Evolutionary conservation across 208 protist species (phyloP), one percentile per base, ranked within the genome.

Genomic region (Lotmaria passim): DNA sequence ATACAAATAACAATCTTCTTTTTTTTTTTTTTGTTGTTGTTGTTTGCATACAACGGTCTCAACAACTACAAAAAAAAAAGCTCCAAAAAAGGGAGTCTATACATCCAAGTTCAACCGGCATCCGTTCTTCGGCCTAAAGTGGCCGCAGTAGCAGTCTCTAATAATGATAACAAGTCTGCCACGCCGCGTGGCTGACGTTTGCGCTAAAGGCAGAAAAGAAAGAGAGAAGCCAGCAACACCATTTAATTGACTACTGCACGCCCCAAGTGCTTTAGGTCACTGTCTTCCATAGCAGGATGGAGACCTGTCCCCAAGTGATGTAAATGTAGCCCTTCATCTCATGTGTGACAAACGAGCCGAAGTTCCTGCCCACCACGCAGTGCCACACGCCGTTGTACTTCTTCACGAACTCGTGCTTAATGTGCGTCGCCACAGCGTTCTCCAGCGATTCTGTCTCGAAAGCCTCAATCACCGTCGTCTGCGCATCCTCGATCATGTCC

Each of bases 321-420:
- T 99, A 99, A 73, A 99, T 99, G 81, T 99, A 99, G 23, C 85
- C 85, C 75, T 96, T 97, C 64, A 98, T 99, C 79, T 99, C 99
- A 78, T 99, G 99, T 0, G 99, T 99, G 19, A 99, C 98, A 75
- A 98, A 99, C 30, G 98, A 99, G 46, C 99, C 99, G 86, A 99
- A 99, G 89, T 99, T 99, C 69, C 98, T 93, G 47, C 99, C 99
- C n/a, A 99, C 99, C 65, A 99, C 98, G 87, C 98, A 99, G 86
- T 99, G 99, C 98, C 98, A 99, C 8, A 93, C 50, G 5, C 91
- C 91, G 38, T 94, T 93, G 79, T 96, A 93, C 77, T 94, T 94
- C 65, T 89, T 89, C 26, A 87, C 70, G 58, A 96, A 93, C 77
- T 96, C 89, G 8, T 79, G 75, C 81, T 96, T 96, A n/a, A 96